Percentiles rank a stretch among this genome's conserved stretches.
phyloP scores from a whole-genome alignment of 192 early-diverging fungal species.

The Coemansia pectinata region DNA sequence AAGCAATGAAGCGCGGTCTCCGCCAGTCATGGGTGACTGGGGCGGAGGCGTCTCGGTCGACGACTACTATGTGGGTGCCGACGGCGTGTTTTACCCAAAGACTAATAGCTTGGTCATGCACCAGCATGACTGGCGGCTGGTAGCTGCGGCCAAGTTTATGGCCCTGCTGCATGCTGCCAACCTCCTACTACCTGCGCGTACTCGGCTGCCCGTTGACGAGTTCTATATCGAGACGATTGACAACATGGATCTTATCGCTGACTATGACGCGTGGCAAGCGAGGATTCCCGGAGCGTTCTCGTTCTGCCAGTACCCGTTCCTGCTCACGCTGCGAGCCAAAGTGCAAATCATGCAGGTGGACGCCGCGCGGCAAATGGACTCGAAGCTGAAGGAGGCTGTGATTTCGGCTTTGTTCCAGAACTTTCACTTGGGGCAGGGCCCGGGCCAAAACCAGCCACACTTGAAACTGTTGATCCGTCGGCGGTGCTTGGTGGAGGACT shows the following conservation, averaged over 20 bases:
- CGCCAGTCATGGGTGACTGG: conserved; percentile 24
- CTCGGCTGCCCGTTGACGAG: conserved; percentile 62
- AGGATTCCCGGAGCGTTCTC: conserved; percentile 58
- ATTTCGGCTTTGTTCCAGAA: conserved; percentile 62
- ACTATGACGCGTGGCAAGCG: conserved; percentile 77
- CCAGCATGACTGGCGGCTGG: conserved; percentile 83
- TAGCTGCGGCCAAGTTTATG: conserved; percentile 86
- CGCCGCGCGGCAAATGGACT: conserved; percentile 75
- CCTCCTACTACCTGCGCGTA: conserved; percentile 50
- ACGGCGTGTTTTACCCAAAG: conserved; percentile 54
- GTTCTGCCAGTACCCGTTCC: conserved; percentile 83
- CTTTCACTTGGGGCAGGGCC: conserved; percentile 18
- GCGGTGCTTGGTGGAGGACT: conserved; percentile 71
- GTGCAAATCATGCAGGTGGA: conserved; percentile 77
- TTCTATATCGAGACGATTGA: conserved; percentile 88
- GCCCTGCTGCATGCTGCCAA: conserved; percentile 83
- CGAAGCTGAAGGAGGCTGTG: conserved; percentile 68
- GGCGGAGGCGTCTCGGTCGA: conserved; percentile 30
- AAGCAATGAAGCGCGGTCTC: not conserved
- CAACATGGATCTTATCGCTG: conserved; percentile 66
- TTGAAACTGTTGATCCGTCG: conserved; percentile 65
- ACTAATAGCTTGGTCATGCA: conserved; percentile 56
- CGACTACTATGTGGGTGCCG: conserved; percentile 53
- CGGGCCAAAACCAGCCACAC: conserved; percentile 53
- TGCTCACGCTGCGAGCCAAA: conserved; percentile 75